Evolutionary conservation across 2,329 filamentous ascomycete species (phyloP).

Genomic region (Hypoxylon sp.): DNA sequence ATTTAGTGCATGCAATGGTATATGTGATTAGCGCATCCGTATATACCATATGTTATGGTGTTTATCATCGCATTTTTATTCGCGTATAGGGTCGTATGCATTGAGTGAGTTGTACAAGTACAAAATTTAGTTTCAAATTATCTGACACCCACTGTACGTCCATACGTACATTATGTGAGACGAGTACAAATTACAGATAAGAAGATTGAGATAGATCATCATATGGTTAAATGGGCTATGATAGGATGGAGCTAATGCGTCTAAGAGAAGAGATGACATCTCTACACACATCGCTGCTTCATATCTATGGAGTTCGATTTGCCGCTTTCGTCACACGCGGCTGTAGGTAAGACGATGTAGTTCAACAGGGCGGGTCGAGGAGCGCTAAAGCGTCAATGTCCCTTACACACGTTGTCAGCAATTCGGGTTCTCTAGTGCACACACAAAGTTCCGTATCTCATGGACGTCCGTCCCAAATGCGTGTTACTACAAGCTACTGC

Average conservation of each 20-base stretch:
- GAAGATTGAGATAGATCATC: conserved; percentile 23
- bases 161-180: conserved; percentile 14
- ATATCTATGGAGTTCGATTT: conserved; percentile 36
- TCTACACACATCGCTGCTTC: conserved; percentile 9
- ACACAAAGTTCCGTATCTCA: conserved; percentile 7
- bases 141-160: too few relatives aligned
- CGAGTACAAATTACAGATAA: conserved; percentile 16
- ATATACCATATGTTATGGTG: too few relatives aligned
- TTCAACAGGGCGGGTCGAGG: conserved; percentile 24
- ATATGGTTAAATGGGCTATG: conserved; percentile 19
- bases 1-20: too few relatives aligned
- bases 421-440: conserved; percentile 19
- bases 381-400: conserved; percentile 19
- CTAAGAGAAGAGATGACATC: conserved; percentile 11
- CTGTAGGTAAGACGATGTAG: conserved; percentile 32
- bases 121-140: too few relatives aligned
- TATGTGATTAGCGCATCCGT: too few relatives aligned
- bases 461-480: neutral
- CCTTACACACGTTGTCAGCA: conserved; percentile 18
- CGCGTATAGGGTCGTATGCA: too few relatives aligned
- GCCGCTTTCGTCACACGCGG: conserved; percentile 52
- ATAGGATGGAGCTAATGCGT: conserved; percentile 17
- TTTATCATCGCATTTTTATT: too few relatives aligned
- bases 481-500: conserved; percentile 7
- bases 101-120: too few relatives aligned